Evolutionary conservation across 805 yeast species (phyloP), one percentile per base, ranked within the genome.

Genomic region (Candida xyloterini): DNA sequence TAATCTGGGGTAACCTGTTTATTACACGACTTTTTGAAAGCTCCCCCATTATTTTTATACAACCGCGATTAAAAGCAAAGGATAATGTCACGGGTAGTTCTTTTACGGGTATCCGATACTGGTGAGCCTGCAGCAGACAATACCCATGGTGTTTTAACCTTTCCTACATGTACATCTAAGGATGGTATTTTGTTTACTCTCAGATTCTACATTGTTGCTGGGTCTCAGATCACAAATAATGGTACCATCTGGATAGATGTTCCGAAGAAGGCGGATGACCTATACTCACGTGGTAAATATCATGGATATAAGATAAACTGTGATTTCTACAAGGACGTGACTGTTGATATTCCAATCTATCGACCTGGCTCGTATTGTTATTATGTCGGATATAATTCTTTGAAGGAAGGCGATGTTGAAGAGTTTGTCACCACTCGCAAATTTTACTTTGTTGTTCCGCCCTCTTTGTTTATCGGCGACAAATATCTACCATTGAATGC

Each of bases 321-420:
- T n/a, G 68, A 79, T 1, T 81, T 90, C 57, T 79, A 79, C 52
- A 60, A 73, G 36, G 93, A 89, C 57, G 68, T 76, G 35, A 59
- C 66, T 25, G 63, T 90, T 14, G 78, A 75, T 44, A 68, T 91
- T 35, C 69, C 74, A 7, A 76, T 91, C 39, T 77, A 62, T 54
- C 62, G 56, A 6, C 89, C 96, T 1, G 99, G 99, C 3, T 74
- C 95, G 2, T 91, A 74, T 62, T 74, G 84, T 43, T 90, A 78
- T 61, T 85, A 80, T 55, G 67, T 84, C 15, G 72, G 82, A 9
- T 89, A 81, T 56, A 65, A 69, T 24, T 50, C 63, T 0, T 44
- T 60, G 11, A 45, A 44, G 23, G 59, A 62, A 14, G 47, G 58
- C 11, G 56, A 53, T 28, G 23, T 31, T 4, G 59, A 58, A 29